phyloP scores from a whole-genome alignment of 257 asterid species.

The Avicennia marina region DNA sequence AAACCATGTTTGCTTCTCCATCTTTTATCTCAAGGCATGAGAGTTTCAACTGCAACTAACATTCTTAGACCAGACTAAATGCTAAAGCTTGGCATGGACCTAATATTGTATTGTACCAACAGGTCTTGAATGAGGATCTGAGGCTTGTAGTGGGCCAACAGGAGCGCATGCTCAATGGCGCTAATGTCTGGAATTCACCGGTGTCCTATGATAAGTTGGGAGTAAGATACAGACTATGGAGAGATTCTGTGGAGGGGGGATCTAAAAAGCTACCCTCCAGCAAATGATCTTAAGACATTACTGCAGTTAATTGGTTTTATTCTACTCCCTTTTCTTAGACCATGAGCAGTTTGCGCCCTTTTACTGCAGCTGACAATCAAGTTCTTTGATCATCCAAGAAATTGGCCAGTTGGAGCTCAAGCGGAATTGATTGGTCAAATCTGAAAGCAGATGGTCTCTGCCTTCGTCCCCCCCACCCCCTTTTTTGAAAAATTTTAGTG shows the following conservation, averaged over 20 bases:
- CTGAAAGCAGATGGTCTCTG: neutral
- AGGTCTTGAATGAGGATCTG: slow-evolving; percentile 76
- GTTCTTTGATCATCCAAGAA: neutral
- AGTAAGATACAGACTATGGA: slow-evolving; percentile 71
- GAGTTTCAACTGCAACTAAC: neutral
- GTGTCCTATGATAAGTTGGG: slow-evolving; percentile 75
- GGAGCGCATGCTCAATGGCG: slow-evolving; percentile 67
- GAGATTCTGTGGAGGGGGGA: slow-evolving; percentile 58
- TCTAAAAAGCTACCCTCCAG: slow-evolving; percentile 33
- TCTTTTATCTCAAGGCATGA: too few relatives aligned
- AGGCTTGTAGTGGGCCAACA: slow-evolving; percentile 73
- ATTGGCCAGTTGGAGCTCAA: neutral
- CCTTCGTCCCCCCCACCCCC: neutral
- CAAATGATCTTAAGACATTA: slow-evolving; percentile 23
- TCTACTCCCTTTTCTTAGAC: neutral
- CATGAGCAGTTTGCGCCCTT: slow-evolving; percentile 11
- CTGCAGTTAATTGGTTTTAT: neutral
- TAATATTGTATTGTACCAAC: neutral
- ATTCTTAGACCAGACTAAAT: neutral
- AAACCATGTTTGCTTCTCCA: neutral
- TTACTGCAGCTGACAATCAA: neutral
- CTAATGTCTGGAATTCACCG: slow-evolving; percentile 63
- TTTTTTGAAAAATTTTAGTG: neutral
- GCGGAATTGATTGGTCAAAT: neutral
- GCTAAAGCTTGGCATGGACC: neutral